These are phyloP conservation scores for Gracilaria caudata DNA, from an alignment of 23 red algal species.

Conservation along the genomic window DNA sequence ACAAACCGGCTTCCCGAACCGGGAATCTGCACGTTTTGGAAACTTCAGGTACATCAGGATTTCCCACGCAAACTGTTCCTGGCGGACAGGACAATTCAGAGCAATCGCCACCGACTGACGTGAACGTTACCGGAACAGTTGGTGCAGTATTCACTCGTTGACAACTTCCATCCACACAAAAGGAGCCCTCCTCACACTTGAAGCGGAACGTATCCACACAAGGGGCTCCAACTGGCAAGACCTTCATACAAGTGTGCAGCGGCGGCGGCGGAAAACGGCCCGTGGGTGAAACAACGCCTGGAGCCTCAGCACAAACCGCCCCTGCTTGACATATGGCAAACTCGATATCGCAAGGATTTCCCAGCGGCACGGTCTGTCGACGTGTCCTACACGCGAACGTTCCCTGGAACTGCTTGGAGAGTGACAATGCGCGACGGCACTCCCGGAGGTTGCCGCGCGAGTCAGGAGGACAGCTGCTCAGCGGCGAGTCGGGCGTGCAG, in stretches of 20 bases:
- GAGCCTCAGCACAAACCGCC: background rate
- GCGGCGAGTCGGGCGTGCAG: too few species aligned
- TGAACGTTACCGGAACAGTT: background rate
- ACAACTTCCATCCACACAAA: conserved; percentile 12
- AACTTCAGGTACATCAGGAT: background rate
- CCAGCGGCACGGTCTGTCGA: background rate
- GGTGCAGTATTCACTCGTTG: background rate
- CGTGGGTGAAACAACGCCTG: background rate
- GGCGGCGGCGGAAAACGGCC: background rate
- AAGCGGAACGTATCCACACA: background rate
- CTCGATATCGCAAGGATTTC: background rate
- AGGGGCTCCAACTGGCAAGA: background rate
- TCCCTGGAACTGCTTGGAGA: background rate
- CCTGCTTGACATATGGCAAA: background rate
- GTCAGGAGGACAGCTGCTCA: background rate
- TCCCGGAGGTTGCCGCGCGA: background rate
- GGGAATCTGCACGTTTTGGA: background rate
- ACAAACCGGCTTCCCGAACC: background rate
- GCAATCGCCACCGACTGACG: background rate
- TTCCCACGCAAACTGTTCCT: background rate
- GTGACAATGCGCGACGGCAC: background rate
- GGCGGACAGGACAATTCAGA: background rate
- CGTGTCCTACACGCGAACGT: background rate
- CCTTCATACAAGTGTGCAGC: conserved; percentile 17
- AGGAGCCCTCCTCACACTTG: conserved; percentile 11